phyloP scores from a whole-genome alignment of 345 rosid genomes.

The Hirschfeldia incana region DNA sequence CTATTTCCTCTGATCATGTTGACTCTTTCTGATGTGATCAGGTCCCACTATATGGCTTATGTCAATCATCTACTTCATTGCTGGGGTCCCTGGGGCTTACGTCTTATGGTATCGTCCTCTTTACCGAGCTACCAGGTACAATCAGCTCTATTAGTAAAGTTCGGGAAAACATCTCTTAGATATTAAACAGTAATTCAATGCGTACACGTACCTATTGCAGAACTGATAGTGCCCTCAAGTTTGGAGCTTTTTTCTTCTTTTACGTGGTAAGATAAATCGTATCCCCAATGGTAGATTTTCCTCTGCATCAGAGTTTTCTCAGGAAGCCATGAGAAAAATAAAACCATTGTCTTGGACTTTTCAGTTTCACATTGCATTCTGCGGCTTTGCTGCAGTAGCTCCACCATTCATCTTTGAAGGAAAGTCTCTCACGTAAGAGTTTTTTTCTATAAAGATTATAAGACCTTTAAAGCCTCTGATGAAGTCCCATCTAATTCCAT shows the following conservation, averaged over 20 bases:
- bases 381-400: slow-evolving; percentile 85
- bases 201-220: slow-evolving; percentile 47
- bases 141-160: slow-evolving; percentile 4
- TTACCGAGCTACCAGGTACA: slow-evolving; percentile 90
- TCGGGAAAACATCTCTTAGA: slow-evolving; percentile 2
- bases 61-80: slow-evolving; percentile 80
- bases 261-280: slow-evolving; percentile 60
- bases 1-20: slow-evolving; percentile 8
- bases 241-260: slow-evolving; percentile 81
- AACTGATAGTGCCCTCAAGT: slow-evolving; percentile 97
- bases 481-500: slow-evolving; percentile 23
- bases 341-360: slow-evolving; percentile 27
- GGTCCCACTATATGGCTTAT: slow-evolving; percentile 96
- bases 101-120: slow-evolving; percentile 94
- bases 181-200: slow-evolving; percentile 4
- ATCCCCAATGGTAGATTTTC: slow-evolving; percentile 9
- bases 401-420: slow-evolving; percentile 95
- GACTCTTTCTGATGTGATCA: slow-evolving; percentile 37
- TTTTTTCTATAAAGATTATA: not conserved
- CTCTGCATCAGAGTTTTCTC: slow-evolving; percentile 6
- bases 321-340: not conserved
- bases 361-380: slow-evolving; percentile 87
- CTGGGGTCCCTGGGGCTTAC: slow-evolving; percentile 92
- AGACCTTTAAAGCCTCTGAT: not conserved
- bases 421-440: slow-evolving; percentile 88